A percentile compares a stretch with the other conserved stretches of the same genome.
phyloP scores from a whole-genome alignment of 1,139 yeast species.

The Torulaspora pretoriensis region DNA sequence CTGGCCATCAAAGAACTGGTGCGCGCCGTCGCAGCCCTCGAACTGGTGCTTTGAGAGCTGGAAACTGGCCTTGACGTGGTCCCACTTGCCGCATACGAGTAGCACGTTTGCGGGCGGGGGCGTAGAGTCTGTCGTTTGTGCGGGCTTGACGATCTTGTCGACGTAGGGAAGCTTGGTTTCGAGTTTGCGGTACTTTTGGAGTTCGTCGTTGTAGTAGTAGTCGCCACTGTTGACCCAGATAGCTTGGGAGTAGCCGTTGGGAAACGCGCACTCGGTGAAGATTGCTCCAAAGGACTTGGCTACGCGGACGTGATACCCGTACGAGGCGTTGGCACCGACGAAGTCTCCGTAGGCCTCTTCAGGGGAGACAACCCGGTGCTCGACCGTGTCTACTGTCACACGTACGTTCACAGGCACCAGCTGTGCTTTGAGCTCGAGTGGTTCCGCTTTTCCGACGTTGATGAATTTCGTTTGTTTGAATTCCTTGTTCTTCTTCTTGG shows the following conservation, averaged over 20 bases:
- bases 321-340: slow-evolving; percentile 55
- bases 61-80: slow-evolving; percentile 52
- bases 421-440: slow-evolving; percentile 54
- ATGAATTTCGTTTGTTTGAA: slow-evolving; percentile 63
- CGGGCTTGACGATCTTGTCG: slow-evolving; percentile 17
- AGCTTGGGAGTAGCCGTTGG: slow-evolving; percentile 68
- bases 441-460: slow-evolving; percentile 61
- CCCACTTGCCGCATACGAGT: slow-evolving; percentile 61
- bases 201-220: slow-evolving; percentile 41
- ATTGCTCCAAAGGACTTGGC: slow-evolving; percentile 58
- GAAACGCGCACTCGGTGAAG: slow-evolving; percentile 64
- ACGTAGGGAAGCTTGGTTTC: slow-evolving; percentile 26
- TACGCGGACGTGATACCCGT: slow-evolving; percentile 73
- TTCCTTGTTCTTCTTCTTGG: slow-evolving; percentile 46
- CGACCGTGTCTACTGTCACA: slow-evolving; percentile 70
- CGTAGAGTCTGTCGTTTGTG: not conserved
- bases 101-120: slow-evolving; percentile 41
- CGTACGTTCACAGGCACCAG: slow-evolving; percentile 74
- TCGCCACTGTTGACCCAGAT: slow-evolving; percentile 66
- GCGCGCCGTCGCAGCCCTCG: slow-evolving; percentile 50
- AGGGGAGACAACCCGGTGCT: slow-evolving; percentile 65
- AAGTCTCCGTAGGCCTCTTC: slow-evolving; percentile 60
- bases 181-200: slow-evolving; percentile 23
- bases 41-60: slow-evolving; percentile 45
- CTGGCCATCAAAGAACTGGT: slow-evolving; percentile 66